Evolutionary conservation across 2,329 filamentous ascomycete species (phyloP).

Genomic region (Diaporthe vexans): DNA sequence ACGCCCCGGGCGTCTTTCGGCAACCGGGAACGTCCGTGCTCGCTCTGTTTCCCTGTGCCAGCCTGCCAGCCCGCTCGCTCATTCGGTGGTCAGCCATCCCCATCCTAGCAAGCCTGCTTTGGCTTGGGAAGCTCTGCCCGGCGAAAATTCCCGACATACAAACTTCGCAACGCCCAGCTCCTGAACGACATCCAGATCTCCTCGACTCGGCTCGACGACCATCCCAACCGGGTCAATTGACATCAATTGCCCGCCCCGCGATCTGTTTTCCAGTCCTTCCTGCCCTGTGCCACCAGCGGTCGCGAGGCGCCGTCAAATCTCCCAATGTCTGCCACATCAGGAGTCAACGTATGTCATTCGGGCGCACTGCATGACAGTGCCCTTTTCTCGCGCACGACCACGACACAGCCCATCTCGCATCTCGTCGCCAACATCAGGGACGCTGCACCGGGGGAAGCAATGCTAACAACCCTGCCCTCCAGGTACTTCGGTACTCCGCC

Average conservation of each 20-base stretch:
- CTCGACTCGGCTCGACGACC: conserved; percentile 39
- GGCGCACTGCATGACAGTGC: conserved; percentile 38
- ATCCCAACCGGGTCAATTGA: conserved; percentile 43
- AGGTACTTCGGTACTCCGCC: conserved; percentile 98
- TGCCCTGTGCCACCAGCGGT: conserved; percentile 53
- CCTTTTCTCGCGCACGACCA: conserved; percentile 39
- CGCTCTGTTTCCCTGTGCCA: conserved; percentile 12
- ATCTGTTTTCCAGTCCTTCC: conserved; percentile 51
- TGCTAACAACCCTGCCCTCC: conserved; percentile 42
- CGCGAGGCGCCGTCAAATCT: conserved; percentile 59
- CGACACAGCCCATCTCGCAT: conserved; percentile 41
- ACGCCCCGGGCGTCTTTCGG: conserved; percentile 16
- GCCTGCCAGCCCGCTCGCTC: conserved; percentile 17
- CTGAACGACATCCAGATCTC: conserved; percentile 32
- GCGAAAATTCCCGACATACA: conserved; percentile 56
- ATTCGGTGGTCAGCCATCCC: conserved; percentile 39
- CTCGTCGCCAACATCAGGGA: background rate
- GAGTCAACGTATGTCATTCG: conserved; percentile 73
- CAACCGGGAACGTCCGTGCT: conserved; percentile 27
- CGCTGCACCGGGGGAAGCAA: conserved; percentile 2
- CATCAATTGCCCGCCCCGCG: conserved; percentile 43
- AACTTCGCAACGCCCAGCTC: conserved; percentile 45
- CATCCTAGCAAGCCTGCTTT: conserved; percentile 39
- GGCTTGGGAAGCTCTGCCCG: conserved; percentile 44
- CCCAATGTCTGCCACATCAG: conserved; percentile 75